phyloP scores from a whole-genome alignment of 2,329 filamentous ascomycete species.

The Fusarium ramigenum region DNA sequence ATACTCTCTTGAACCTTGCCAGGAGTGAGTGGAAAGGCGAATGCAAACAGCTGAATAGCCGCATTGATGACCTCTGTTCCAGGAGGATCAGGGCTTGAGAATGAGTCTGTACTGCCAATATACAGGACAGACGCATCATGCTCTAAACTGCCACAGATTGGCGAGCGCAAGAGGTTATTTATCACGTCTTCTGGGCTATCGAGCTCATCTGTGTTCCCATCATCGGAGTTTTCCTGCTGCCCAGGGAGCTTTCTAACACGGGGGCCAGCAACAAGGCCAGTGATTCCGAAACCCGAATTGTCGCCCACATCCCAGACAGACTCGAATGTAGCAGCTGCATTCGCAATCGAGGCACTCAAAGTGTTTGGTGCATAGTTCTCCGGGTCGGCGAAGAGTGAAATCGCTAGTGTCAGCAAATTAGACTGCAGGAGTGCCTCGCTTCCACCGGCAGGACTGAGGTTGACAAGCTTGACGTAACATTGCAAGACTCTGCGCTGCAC shows the following conservation, averaged over 20 bases:
- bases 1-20: slow-evolving; percentile 96
- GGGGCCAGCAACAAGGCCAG: slow-evolving; percentile 82
- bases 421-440: slow-evolving; percentile 89
- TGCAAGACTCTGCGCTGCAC: slow-evolving; percentile 92
- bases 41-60: slow-evolving; percentile 91
- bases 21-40: slow-evolving; percentile 87
- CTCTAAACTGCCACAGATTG: slow-evolving; percentile 84
- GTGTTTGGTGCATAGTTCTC: slow-evolving; percentile 88
- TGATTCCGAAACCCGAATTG: slow-evolving; percentile 94
- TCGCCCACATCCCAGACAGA: slow-evolving; percentile 95
- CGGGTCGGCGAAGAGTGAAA: slow-evolving; percentile 92
- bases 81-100: slow-evolving; percentile 75
- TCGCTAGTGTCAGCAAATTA: slow-evolving; percentile 87
- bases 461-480: slow-evolving; percentile 92
- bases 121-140: slow-evolving; percentile 90
- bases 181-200: slow-evolving; percentile 72
- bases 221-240: slow-evolving; percentile 64
- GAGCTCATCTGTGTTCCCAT: slow-evolving; percentile 56
- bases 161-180: slow-evolving; percentile 69
- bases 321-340: slow-evolving; percentile 88
- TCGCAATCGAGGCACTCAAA: slow-evolving; percentile 89
- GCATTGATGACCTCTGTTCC: slow-evolving; percentile 94
- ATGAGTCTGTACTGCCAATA: slow-evolving; percentile 57
- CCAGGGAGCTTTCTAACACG: slow-evolving; percentile 75
- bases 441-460: slow-evolving; percentile 84